Evolutionary conservation across 2,329 filamentous ascomycete species (phyloP), one percentile per base, ranked within the genome.

Genomic region (Nannizziopsis barbatae): DNA sequence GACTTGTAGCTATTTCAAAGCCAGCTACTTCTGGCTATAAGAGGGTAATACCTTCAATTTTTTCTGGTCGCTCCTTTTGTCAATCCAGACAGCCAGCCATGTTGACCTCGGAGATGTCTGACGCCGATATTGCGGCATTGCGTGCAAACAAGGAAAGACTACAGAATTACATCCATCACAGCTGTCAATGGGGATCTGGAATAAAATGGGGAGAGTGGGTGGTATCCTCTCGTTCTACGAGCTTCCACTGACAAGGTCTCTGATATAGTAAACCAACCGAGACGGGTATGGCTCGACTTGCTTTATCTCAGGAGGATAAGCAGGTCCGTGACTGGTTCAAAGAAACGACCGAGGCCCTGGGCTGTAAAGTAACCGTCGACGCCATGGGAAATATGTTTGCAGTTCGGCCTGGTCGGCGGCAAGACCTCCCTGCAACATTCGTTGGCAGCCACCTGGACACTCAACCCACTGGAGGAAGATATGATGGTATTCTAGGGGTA

Each of bases 381-480:
- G 71, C 77, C 20, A 88, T 90, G 77, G 85, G 85, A 15, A 92
- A 90, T 56, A 84, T 83, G 52, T 92, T 90, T 60, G 83, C 84
- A 0, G 71, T 86, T 2, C 75, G 81, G 2, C 75, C 79, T 2
- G 84, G 85, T 1, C 67, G 75, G 49, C 65, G 67, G 45, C 68
- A 72, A 14, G 71, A 76, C 20, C 75, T 76, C 1, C 71, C 77
- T 7, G 75, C 83, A 1, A 84, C 81, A 14, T 60, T 58, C 35
- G 51, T 56, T 12, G 61, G 61, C 18, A 60, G 57, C 42, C 61
- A 64, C 54, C 60, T 75, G 3, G 73, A 76, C 52, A 74, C 72
- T 3, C 72, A 76, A 52, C 74, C 74, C 10, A 71, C 66, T 38
- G 56, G 58, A 10, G 60, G 63, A 15, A 51, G 63, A 46, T 67